Evolutionary conservation across 352 stramenopile species (phyloP), one percentile per base, ranked within the genome.

Genomic region (Phytophthora uliginosa): DNA sequence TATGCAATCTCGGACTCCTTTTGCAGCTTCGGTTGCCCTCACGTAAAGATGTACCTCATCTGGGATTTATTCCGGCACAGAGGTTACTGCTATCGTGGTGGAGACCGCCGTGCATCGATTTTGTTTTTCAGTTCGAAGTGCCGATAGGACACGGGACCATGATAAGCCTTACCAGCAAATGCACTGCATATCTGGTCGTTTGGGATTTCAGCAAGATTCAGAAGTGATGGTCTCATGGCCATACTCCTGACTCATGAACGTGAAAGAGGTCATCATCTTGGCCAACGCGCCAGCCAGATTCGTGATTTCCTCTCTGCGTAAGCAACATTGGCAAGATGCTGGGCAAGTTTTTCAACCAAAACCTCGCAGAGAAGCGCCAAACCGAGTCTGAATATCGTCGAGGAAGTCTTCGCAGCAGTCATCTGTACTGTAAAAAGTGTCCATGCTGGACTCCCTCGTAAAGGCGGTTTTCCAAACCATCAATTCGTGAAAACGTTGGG

Each of bases 321-420:
- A 13, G 62, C 22, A 40, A 67, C 57, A 45, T 83, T 76, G 0
- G 67, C 69, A 9, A 69, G 13, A 24, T 71, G 57, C 34, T 74
- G 55, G n/a, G 84, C 18, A 45, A 85, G 33, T 13, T 78, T 69
- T 2, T 72, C 33, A 0, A 69, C 51, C 64, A 85, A 70, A 4
- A 63, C 65, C 33, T 74, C 64, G n/a, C 12, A 86, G 45, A 10
- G 74, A 62, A 26, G 74, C 51, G 17, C 74, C 76, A 56, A 84
- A 82, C 8, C 36, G 58, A 2, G 64, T 57, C 42, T 75, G 53
- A 63, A 90, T 79, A 40, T 80, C 53, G 7, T 28, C 58, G 8
- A 76, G 71, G 50, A 88, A 54, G 20, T 50, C 76, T 26, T 77
- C 72, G 24, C 83, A 90, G 64, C 83, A 87, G n/a, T 65, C 75